Base-by-base conservation (phyloP, 257 asterid genomes). In the Prunella vulgaris region DNA sequence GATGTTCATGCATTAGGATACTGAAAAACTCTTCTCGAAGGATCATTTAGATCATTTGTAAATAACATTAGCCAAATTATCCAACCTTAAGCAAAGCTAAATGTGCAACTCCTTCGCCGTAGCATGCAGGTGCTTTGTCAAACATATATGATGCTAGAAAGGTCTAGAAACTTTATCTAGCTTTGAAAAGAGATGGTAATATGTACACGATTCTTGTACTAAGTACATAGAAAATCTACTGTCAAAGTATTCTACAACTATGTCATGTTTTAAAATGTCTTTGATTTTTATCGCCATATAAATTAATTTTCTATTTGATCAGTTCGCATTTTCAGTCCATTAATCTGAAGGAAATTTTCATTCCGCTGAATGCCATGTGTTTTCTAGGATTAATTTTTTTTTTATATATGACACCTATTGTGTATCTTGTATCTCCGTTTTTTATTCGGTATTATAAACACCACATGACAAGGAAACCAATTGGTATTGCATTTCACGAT, bases 51-150 rank as follows among this genome's bases (percentile, higher is more conserved):
- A 72, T 42, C 42, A 14, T 61, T 5, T 61, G 4, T 12, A 15
- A 58, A 38, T 28, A 51, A 37, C 7, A 64, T 20, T 13, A 62
- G 35, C 10, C 24, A 48, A 49, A 7, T 18, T 51, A 61, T 52
- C 46, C 57, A 70, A 56, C 14, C 58, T 68, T 5, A 8, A 58
- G 15, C 17, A 52, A 58, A 70, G 60, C 49, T 25, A 57, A 70
- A 25, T 21, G 44, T 20, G 42, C 40, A 60, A 60, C 13, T 15
- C 35, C 27, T 32, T 49, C 27, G 57, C 1, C 27, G 12, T 53
- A 22, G 70, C 53, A 4, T 22, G 40, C 13, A 28, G 57, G 37
- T 70, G 38, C 52, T 21, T 33, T 24, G 54, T n/a, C 54, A 54
- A 53, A 54, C 15, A 22, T 54, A 42, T 14, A 44, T 44, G 20